phyloP scores from a whole-genome alignment of 352 stramenopile species.

The Phytophthora brassicae region DNA sequence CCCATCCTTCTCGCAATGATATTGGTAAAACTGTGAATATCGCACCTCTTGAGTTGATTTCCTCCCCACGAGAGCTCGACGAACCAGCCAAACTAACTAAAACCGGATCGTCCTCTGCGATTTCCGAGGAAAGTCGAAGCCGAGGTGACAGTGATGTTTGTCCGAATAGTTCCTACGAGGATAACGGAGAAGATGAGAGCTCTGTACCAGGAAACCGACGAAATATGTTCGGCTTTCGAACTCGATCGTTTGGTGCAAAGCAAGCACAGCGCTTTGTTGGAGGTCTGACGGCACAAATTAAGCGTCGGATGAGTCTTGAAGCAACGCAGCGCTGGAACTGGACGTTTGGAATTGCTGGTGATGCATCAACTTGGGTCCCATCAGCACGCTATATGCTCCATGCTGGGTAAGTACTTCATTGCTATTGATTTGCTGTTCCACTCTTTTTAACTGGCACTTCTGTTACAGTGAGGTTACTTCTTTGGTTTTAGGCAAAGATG shows the following conservation, averaged over 20 bases:
- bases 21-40: constrained; percentile 56
- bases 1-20: constrained; percentile 72
- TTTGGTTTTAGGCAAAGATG: constrained; percentile 59
- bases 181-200: constrained; percentile 33
- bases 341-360: constrained; percentile 53
- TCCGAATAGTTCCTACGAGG: constrained; percentile 23
- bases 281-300: constrained; percentile 75
- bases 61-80: constrained; percentile 36
- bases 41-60: constrained; percentile 43
- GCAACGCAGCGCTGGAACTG: constrained; percentile 70
- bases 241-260: constrained; percentile 56
- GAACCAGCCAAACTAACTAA: constrained; percentile 22
- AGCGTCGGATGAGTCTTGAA: constrained; percentile 73
- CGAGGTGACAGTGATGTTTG: constrained; percentile 19
- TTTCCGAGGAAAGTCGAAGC: constrained; percentile 23
- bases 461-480: constrained; percentile 67
- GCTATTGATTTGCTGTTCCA: neutral
- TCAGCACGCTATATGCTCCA: constrained; percentile 73
- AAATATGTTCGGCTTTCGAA: constrained; percentile 78
- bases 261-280: constrained; percentile 76
- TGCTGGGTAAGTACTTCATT: constrained; percentile 45
- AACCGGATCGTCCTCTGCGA: constrained; percentile 17
- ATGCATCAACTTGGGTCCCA: constrained; percentile 59
- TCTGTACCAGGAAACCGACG: constrained; percentile 28
- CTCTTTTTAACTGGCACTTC: neutral